A percentile compares a stretch with the other conserved stretches of the same genome.
Evolutionary conservation across 495 filamentous ascomycete species (phyloP).

Genomic region (Aspergillus bertholletiae): DNA sequence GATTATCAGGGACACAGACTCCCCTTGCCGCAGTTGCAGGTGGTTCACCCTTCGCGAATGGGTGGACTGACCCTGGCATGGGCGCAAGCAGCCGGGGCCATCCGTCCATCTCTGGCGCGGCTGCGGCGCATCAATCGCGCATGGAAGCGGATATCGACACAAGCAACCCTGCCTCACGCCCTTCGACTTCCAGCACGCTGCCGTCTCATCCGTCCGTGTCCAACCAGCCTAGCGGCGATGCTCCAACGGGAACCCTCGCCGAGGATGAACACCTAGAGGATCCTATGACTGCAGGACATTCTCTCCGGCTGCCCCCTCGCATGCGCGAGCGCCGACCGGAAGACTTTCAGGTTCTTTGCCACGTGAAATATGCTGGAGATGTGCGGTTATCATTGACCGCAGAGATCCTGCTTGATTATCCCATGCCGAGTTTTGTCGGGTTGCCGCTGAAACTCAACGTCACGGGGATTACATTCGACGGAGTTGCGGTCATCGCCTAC

Average conservation of each 20-base stretch:
- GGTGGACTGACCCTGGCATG: conserved; percentile 43
- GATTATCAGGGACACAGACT: conserved; percentile 77
- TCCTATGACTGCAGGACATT: conserved; percentile 19
- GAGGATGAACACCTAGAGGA: conserved; percentile 17
- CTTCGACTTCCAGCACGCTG: conserved; percentile 40
- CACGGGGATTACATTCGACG: conserved; percentile 91
- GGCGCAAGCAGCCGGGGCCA: conserved; percentile 17
- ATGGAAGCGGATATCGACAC: conserved; percentile 31
- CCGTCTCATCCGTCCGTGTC: conserved; percentile 31
- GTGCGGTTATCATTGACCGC: conserved; percentile 84
- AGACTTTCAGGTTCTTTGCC: conserved; percentile 87
- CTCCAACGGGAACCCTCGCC: conserved; percentile 4
- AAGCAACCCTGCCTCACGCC: conserved; percentile 36
- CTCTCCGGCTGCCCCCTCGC: conserved; percentile 31
- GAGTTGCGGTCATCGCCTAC: conserved; percentile 85
- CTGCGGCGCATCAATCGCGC: conserved; percentile 5
- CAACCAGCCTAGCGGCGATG: conserved; percentile 22
- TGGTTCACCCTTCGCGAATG: conserved; percentile 50
- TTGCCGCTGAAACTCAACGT: conserved; percentile 90
- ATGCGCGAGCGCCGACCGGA: conserved; percentile 41
- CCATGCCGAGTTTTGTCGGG: conserved; percentile 93
- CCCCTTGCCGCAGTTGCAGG: conserved; percentile 86
- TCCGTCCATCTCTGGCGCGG: conserved; percentile 10
- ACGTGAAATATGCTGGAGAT: conserved; percentile 82
- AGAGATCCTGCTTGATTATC: conserved; percentile 94